Evolutionary conservation across 768 basidiomycete genomes (phyloP).

Genomic region (Scleroderma citrinum): DNA sequence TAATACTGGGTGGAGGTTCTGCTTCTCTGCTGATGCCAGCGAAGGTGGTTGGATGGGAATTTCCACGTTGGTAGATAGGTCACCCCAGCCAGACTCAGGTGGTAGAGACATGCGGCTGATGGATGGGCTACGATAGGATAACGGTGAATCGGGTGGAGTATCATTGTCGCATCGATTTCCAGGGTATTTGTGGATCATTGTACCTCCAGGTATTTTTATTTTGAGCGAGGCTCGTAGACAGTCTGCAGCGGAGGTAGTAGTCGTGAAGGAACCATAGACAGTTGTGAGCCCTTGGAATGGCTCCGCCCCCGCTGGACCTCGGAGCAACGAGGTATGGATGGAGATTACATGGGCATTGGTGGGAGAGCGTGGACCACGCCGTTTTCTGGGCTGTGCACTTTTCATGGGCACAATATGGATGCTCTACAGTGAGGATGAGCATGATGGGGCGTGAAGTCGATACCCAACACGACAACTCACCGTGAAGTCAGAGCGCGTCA

Average conservation of each 20-base stretch:
- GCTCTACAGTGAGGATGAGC: not conserved
- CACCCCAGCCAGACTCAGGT: conserved; percentile 11
- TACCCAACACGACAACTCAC: not conserved
- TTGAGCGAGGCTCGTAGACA: conserved; percentile 21
- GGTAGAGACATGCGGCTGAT: conserved; percentile 37
- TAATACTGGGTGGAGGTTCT: conserved; percentile 38
- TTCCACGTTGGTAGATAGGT: conserved; percentile 7
- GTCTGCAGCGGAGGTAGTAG: conserved; percentile 30
- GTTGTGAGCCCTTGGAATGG: conserved; percentile 20
- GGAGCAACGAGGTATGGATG: conserved; percentile 19
- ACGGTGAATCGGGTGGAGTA: conserved; percentile 24
- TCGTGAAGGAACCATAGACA: conserved; percentile 36
- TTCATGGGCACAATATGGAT: not conserved
- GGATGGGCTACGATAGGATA: conserved; percentile 30
- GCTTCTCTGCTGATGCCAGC: conserved; percentile 14
- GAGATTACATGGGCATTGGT: conserved; percentile 21
- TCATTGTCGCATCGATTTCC: conserved; percentile 14
- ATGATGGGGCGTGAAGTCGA: not conserved
- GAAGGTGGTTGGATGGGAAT: conserved; percentile 11
- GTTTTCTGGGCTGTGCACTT: conserved; percentile 5
- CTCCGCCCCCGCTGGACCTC: conserved; percentile 16
- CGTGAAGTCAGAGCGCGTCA: not conserved
- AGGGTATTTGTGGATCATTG: conserved; percentile 4
- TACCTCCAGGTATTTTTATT: conserved; percentile 12
- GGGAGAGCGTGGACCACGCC: conserved; percentile 20